Base-by-base conservation (phyloP, 768 basidiomycete species). In the Kwoniella heveanensis region DNA sequence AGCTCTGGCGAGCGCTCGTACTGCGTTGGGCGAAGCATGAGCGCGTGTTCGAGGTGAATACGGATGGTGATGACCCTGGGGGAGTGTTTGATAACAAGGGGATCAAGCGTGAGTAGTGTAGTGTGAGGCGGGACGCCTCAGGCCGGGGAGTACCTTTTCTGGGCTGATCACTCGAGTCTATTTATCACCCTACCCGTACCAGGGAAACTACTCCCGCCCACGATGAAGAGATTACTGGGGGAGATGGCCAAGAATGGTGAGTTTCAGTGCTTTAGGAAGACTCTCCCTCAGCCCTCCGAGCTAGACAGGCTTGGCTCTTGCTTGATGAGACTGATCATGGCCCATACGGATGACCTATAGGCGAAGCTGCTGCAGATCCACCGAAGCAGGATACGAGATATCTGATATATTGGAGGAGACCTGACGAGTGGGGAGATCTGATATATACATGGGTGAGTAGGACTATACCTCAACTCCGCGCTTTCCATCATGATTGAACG, bases 361-460 rank as follows among this genome's bases (percentile, higher is more conserved):
- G 74, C 25, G 66, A 73, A 54, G 71, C 71, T 17, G 60, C 69
- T 1, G 47, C 74, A 19, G 68, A 77, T 51, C 77, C 79, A 30
- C 77, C 77, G 15, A 76, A 77, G 58, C 76, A 76, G 51, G 73
- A 72, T 10, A 50, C 65, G 13, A 68, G 70, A n/a, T 77, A 72
- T 58, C 64, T 80, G 26, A 66, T 83, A 17, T 81, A 79, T 60
- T 83, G 82, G 81, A 75, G 73, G 6, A 79, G 76, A 65, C 81
- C 82, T 1, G 80, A 80, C 9, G 82, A 83, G 66, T 82, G 81
- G 82, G 80, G 78, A 1, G 49, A 68, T 15, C 30, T 76, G 12
- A 81, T 83, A 21, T 80, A 82, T 62, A 72, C 76, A 24, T 83
- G 82, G 82, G 81, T 82, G 47, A 58, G 80, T 57, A 6, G 32